These are phyloP conservation scores for Casaregolazyma suthepensis DNA, from an alignment of 1,139 yeast species.

Conservation along the genomic window DNA sequence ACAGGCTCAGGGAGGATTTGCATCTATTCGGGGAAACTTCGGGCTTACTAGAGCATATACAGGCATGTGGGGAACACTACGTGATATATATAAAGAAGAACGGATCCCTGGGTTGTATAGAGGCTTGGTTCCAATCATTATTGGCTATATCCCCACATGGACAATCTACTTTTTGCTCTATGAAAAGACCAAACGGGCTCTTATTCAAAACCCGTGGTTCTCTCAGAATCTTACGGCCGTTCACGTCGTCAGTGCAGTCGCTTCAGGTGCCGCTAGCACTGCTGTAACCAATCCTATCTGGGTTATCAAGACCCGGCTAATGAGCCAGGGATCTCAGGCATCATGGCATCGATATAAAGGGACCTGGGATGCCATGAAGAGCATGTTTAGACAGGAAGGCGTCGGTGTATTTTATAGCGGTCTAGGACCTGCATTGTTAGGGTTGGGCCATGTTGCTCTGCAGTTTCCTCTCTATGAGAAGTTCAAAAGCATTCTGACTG, in stretches of 20 bases:
- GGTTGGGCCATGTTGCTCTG: constrained; percentile 88
- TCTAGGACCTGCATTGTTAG: constrained; percentile 81
- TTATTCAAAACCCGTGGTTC: constrained; percentile 13
- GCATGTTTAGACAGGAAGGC: constrained; percentile 79
- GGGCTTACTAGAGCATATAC: constrained; percentile 32
- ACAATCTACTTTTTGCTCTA: constrained; percentile 89
- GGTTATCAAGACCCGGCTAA: constrained; percentile 92
- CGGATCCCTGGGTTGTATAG: constrained; percentile 80
- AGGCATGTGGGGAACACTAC: constrained; percentile 58
- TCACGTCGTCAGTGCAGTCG: constrained; percentile 75
- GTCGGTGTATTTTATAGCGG: constrained; percentile 82
- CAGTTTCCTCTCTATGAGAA: constrained; percentile 96
- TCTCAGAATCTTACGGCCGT: constrained; percentile 40
- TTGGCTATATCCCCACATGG: constrained; percentile 98
- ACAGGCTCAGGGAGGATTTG: constrained; percentile 83
- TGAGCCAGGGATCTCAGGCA: constrained; percentile 54
- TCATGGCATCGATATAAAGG: constrained; percentile 52
- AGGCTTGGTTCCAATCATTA: constrained; percentile 82
- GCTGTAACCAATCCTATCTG: constrained; percentile 92
- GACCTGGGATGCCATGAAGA: constrained; percentile 74
- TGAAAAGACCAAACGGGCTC: constrained; percentile 57
- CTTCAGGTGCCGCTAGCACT: constrained; percentile 86
- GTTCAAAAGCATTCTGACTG: constrained; percentile 48
- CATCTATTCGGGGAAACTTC: constrained; percentile 4
- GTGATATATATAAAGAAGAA: constrained; percentile 63